phyloP scores from a whole-genome alignment of 1,284 basidiomycete species.

The Phaffia rhodozyma region DNA sequence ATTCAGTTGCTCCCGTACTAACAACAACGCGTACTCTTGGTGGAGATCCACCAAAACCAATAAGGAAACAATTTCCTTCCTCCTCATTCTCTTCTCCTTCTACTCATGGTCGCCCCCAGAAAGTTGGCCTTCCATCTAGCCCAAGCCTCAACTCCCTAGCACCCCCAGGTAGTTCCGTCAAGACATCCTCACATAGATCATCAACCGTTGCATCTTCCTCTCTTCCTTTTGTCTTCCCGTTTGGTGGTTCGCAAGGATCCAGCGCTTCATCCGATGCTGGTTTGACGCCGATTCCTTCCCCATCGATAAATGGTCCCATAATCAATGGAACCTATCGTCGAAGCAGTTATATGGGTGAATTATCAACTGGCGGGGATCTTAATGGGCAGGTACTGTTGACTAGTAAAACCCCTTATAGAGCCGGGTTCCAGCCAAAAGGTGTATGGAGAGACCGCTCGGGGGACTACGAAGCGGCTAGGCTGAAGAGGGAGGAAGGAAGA shows the following conservation, averaged over 20 bases:
- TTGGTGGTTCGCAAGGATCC: not conserved
- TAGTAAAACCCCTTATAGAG: conserved; percentile 46
- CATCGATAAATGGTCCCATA: not conserved
- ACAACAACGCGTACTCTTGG: no score
- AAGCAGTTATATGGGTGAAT: not conserved
- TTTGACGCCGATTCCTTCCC: not conserved
- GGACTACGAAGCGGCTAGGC: conserved; percentile 55
- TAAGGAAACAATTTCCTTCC: no score
- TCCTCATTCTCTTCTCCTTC: no score
- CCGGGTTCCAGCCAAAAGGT: conserved; percentile 70
- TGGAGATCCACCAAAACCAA: no score
- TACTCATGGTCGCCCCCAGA: no score
- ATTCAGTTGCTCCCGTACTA: no score
- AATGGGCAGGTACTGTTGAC: not conserved
- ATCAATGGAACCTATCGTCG: no score
- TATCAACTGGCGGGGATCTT: not conserved
- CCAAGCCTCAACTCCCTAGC: no score
- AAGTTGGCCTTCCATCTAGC: no score
- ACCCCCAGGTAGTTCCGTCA: no score
- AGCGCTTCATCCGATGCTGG: not conserved
- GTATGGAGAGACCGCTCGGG: conserved; percentile 59
- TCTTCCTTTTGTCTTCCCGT: not conserved
- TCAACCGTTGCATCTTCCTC: no score
- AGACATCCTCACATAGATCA: no score
- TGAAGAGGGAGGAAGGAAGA: conserved; percentile 45